Conservation (phyloP, 2,329 filamentous ascomycete genomes). For the Claviceps quebecensis region DNA sequence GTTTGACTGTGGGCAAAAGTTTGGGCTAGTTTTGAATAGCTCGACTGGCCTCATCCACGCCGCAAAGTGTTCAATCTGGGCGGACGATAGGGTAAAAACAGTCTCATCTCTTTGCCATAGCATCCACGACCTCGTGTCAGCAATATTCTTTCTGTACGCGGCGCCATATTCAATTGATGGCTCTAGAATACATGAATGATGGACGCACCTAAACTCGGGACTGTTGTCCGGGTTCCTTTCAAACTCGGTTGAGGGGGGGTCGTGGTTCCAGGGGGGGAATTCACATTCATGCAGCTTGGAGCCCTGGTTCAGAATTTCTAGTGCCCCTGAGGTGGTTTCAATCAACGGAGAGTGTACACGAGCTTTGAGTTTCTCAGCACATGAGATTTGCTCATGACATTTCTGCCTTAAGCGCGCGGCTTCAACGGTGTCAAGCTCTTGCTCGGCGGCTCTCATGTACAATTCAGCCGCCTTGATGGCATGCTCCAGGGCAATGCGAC, state of each 20-base stretch:
- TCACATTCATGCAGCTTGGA: slow-evolving; percentile 70
- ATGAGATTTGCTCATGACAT: slow-evolving; percentile 54
- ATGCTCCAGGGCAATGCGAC: slow-evolving; percentile 51
- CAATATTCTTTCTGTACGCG: not conserved
- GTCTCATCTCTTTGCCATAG: slow-evolving; percentile 48
- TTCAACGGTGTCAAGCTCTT: slow-evolving; percentile 47
- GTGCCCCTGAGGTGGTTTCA: not conserved
- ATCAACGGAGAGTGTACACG: slow-evolving; percentile 5
- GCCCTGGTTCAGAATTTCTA: slow-evolving; percentile 51
- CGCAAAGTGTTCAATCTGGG: slow-evolving; percentile 62
- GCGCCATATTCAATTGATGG: not conserved
- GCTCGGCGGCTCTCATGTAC: slow-evolving; percentile 61
- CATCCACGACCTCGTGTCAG: not conserved
- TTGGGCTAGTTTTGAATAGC: slow-evolving; percentile 27
- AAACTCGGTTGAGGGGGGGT: slow-evolving; percentile 51
- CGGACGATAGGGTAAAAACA: slow-evolving; percentile 56
- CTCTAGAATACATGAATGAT: not conserved
- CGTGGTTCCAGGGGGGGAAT: slow-evolving; percentile 71
- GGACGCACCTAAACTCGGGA: not conserved
- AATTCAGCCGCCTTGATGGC: slow-evolving; percentile 67
- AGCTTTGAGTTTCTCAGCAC: slow-evolving; percentile 63
- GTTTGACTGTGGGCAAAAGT: slow-evolving; percentile 15
- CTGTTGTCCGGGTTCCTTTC: slow-evolving; percentile 10
- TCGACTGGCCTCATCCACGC: slow-evolving; percentile 71
- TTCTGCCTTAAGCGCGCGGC: slow-evolving; percentile 52